phyloP scores from a whole-genome alignment of 1,284 basidiomycete species.

The Nidula niveotomentosa region DNA sequence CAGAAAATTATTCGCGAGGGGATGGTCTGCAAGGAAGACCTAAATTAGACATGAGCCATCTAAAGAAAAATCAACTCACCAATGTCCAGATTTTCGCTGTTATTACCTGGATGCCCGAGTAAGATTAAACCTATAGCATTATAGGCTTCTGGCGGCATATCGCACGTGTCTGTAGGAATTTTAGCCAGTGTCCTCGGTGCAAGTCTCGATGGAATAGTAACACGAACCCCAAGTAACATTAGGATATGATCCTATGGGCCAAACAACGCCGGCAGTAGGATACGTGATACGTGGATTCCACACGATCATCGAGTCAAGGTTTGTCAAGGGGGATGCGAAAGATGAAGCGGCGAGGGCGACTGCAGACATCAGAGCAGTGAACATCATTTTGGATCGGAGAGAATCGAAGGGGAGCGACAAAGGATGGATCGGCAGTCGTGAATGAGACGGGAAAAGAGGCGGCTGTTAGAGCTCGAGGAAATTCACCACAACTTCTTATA shows the following conservation, averaged over 20 bases:
- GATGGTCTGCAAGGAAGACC: constrained; percentile 13
- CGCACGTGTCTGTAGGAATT: constrained; percentile 15
- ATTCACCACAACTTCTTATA: background rate
- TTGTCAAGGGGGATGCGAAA: background rate
- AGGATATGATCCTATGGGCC: constrained; percentile 30
- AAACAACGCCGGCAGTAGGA: constrained; percentile 24
- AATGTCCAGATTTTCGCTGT: constrained; percentile 26
- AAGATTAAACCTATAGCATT: constrained; percentile 18
- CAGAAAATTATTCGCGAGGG: constrained; percentile 21
- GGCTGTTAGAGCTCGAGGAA: too few species aligned
- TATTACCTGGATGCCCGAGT: constrained; percentile 18
- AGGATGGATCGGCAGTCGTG: background rate
- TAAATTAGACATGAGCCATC: background rate
- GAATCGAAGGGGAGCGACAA: background rate
- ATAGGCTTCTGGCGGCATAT: constrained; percentile 18
- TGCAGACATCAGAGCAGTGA: background rate
- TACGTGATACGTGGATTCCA: constrained; percentile 40
- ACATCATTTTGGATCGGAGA: background rate
- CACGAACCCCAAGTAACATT: constrained; percentile 40
- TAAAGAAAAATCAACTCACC: constrained; percentile 8
- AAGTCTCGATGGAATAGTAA: background rate
- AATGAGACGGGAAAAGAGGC: background rate
- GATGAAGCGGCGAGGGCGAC: background rate
- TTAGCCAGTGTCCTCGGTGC: background rate
- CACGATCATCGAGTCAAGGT: constrained; percentile 30